Conservation (phyloP, 2,329 filamentous ascomycete genomes). For the Botrytis paeoniae region DNA sequence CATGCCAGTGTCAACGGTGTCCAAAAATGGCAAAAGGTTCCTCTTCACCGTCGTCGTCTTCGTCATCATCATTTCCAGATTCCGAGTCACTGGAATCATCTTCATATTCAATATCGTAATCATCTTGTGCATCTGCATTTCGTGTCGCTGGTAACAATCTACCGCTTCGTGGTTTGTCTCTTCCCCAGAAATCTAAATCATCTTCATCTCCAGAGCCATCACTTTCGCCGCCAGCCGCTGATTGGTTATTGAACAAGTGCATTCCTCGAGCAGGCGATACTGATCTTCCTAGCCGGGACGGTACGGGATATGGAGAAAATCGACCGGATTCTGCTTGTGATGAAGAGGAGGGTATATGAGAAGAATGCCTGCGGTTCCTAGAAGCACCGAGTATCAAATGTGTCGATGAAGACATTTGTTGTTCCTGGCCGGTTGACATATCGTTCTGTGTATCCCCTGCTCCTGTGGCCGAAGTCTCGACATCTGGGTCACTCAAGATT, state of each 20-base stretch:
- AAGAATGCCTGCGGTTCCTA: conserved; percentile 36
- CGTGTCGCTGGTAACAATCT: conserved; percentile 33
- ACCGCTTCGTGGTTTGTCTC: conserved; percentile 42
- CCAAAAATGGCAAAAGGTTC: conserved; percentile 52
- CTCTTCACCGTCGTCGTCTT: conserved; percentile 45
- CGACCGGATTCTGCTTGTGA: conserved; percentile 21
- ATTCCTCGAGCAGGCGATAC: conserved; percentile 36
- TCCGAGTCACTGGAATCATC: conserved; percentile 25
- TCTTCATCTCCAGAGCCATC: conserved; percentile 50
- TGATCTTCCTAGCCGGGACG: conserved; percentile 36
- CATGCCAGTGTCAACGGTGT: conserved; percentile 42
- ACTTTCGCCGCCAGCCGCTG: conserved; percentile 44
- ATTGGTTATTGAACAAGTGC: conserved; percentile 31
- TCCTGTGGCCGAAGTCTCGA: conserved; percentile 24
- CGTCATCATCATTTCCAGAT: conserved; percentile 36
- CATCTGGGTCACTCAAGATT: conserved; percentile 48
- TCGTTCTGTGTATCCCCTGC: conserved; percentile 28
- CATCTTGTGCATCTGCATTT: conserved; percentile 35
- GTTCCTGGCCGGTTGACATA: conserved; percentile 22
- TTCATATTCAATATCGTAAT: conserved; percentile 41
- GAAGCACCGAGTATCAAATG: conserved; percentile 17
- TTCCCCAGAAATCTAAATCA: conserved; percentile 48
- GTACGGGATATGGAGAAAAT: conserved; percentile 31
- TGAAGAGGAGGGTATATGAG: conserved; percentile 28
- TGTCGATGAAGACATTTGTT: conserved; percentile 22